Conservation (phyloP, 208 protist genomes). For the Acanthamoeba culbertsoni region DNA sequence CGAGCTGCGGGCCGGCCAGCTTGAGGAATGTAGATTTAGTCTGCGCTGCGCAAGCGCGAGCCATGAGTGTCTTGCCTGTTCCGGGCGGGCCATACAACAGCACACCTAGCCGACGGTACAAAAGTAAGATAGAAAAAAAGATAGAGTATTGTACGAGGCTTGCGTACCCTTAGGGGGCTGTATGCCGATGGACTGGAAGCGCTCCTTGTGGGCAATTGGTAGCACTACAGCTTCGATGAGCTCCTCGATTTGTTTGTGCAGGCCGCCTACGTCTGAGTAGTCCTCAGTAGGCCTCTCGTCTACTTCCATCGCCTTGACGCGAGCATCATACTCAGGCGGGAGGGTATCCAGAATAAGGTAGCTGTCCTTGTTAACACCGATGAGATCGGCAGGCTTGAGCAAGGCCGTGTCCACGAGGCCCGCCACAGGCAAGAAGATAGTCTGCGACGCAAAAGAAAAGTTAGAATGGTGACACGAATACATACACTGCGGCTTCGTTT, state of each 20-base stretch:
- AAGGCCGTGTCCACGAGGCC: constrained; percentile 97
- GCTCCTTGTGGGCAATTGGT: constrained; percentile 98
- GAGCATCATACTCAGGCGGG: constrained; percentile 98
- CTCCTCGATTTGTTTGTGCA: constrained; percentile 99
- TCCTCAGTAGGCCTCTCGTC: constrained; percentile 99
- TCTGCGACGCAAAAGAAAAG: constrained; percentile 79
- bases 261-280: constrained; percentile 98
- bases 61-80: constrained; percentile 95
- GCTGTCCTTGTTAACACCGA: constrained; percentile 99
- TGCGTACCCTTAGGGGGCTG: constrained; percentile 98
- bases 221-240: constrained; percentile 98
- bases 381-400: constrained; percentile 97
- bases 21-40: constrained; percentile 99
- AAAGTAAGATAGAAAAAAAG: background rate
- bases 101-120: constrained; percentile 68
- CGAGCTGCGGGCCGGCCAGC: constrained; percentile 98
- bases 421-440: constrained; percentile 99
- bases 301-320: constrained; percentile 99
- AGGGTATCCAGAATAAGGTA: constrained; percentile 99
- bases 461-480: background rate
- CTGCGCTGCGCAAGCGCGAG: constrained; percentile 98
- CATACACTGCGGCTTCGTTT: no score
- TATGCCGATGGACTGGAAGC: constrained; percentile 98
- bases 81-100: constrained; percentile 97
- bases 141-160: constrained; percentile 1